phyloP scores from a whole-genome alignment of 805 yeast species.

The Saccharomyces kudriavzevii region DNA sequence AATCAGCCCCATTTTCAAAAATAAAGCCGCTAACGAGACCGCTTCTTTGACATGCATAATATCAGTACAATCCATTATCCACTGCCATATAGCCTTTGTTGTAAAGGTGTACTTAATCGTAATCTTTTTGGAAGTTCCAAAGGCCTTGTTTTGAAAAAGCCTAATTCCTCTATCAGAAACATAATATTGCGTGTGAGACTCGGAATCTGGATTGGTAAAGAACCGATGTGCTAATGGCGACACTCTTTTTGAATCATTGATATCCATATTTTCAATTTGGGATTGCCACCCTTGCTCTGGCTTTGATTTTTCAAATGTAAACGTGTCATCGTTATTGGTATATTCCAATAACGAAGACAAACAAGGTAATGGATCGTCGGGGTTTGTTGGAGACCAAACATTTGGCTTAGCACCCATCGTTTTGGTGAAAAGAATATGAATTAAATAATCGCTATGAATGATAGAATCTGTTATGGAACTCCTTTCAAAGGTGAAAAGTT shows the following conservation, averaged over 20 bases:
- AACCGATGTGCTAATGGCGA: constrained; percentile 70
- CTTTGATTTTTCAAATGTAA: constrained; percentile 13
- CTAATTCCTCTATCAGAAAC: constrained; percentile 60
- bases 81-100: constrained; percentile 75
- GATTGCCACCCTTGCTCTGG: constrained; percentile 9
- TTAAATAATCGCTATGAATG: constrained; percentile 52
- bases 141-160: constrained; percentile 38
- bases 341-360: constrained; percentile 29
- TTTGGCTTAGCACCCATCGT: constrained; percentile 64
- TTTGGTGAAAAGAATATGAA: constrained; percentile 53
- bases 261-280: constrained; percentile 5
- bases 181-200: constrained; percentile 72
- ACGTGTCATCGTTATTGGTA: constrained; percentile 29
- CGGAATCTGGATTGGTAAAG: constrained; percentile 85
- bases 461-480: constrained; percentile 49
- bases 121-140: constrained; percentile 22
- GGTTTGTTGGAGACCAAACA: constrained; percentile 53
- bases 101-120: constrained; percentile 44
- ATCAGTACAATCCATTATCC: constrained; percentile 88
- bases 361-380: constrained; percentile 42
- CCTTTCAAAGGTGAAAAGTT: constrained; percentile 60
- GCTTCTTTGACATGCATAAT: constrained; percentile 48
- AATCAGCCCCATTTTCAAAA: constrained; percentile 41
- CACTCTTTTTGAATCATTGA: constrained; percentile 18
- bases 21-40: constrained; percentile 41